Percentiles rank a stretch among this genome's conserved stretches.
phyloP scores from a whole-genome alignment of 2,329 filamentous ascomycete genomes.

The Drechslerella dactyloides region DNA sequence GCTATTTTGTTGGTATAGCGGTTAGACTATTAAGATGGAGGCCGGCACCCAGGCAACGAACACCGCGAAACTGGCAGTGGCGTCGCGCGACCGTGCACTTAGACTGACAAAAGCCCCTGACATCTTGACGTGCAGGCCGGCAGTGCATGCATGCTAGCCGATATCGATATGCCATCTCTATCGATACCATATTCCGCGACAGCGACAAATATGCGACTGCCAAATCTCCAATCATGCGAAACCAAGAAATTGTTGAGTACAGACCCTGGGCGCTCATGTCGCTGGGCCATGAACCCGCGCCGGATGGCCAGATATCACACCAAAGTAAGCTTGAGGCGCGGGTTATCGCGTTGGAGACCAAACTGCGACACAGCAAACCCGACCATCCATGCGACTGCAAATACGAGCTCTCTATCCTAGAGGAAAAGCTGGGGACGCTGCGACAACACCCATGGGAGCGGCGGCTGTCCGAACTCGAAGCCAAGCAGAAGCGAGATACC shows the following conservation, averaged over 20 bases:
- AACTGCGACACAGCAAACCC: conserved; percentile 38
- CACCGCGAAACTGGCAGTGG: conserved; percentile 21
- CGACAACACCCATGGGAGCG: conserved; percentile 35
- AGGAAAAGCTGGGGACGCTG: conserved; percentile 31
- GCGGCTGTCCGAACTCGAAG: conserved; percentile 16
- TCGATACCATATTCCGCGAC: not conserved
- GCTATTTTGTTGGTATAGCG: too few species aligned
- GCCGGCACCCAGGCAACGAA: conserved; percentile 10
- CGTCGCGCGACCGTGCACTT: too few species aligned
- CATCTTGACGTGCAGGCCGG: not conserved
- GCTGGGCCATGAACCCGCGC: conserved; percentile 1
- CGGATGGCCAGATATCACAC: not conserved
- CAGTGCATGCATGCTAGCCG: not conserved
- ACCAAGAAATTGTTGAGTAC: too few species aligned
- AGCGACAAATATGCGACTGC: not conserved
- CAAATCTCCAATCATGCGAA: not conserved
- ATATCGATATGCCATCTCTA: conserved; percentile 3
- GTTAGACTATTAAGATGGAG: too few species aligned
- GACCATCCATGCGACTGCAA: conserved; percentile 47
- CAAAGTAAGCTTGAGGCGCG: conserved; percentile 22
- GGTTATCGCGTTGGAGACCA: conserved; percentile 41
- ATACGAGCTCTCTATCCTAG: conserved; percentile 41
- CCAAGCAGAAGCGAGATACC: conserved; percentile 24
- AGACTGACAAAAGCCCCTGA: not conserved
- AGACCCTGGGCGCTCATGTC: conserved; percentile 7